Evolutionary conservation across 345 rosid species (phyloP).

Genomic region (Salix koriyanagi): DNA sequence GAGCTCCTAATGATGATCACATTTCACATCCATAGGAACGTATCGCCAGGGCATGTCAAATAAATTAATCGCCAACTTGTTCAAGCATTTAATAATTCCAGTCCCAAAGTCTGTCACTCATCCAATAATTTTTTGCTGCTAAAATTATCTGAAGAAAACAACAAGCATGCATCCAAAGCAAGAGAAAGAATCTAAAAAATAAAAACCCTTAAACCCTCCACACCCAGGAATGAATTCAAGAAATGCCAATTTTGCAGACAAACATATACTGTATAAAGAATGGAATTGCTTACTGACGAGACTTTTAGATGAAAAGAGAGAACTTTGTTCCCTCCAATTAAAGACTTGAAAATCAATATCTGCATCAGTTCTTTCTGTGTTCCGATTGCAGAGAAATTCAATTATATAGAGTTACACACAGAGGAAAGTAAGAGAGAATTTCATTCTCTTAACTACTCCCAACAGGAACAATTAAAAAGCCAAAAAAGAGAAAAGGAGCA

Average conservation of each 20-base stretch:
- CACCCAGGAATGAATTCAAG: neutral
- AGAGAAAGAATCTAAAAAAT: neutral
- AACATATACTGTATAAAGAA: neutral
- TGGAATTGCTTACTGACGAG: neutral
- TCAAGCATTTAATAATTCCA: neutral
- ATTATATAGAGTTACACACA: conserved; percentile 24
- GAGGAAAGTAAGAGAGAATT: conserved; percentile 40
- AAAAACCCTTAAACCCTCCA: neutral
- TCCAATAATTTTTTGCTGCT: neutral
- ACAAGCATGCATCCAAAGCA: neutral
- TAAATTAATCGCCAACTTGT: neutral
- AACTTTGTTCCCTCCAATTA: conserved; percentile 28
- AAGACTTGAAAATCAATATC: conserved; percentile 11
- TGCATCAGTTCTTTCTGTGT: conserved; percentile 18
- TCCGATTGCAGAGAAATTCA: conserved; percentile 19
- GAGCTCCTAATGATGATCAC: neutral
- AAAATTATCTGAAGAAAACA: neutral
- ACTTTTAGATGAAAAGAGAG: conserved; percentile 12
- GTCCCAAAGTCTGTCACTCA: neutral
- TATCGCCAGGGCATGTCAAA: neutral
- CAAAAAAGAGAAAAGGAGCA: conserved; percentile 18
- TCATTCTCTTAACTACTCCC: conserved; percentile 36
- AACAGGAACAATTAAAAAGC: conserved; percentile 14
- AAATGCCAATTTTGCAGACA: conserved; percentile 1
- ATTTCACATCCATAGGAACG: neutral